These are phyloP conservation scores for Porcisia deanei DNA, from an alignment of 208 protist genomes.

Conservation along the genomic window DNA sequence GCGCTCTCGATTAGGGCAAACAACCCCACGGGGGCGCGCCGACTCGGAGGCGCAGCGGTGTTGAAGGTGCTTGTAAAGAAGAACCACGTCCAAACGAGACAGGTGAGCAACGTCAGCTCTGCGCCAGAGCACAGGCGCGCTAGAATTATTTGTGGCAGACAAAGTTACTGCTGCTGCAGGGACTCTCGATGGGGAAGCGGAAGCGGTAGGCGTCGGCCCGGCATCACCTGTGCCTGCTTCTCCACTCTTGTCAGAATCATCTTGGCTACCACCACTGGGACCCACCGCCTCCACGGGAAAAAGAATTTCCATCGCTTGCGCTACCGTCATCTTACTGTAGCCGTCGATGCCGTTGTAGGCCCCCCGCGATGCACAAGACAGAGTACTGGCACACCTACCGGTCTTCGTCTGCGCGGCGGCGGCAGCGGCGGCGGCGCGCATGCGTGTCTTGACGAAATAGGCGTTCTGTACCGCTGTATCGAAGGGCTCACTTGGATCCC, in stretches of 20 bases:
- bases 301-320: slow-evolving; percentile 22
- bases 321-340: slow-evolving; percentile 17
- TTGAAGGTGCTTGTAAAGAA: slow-evolving; percentile 78
- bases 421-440: neutral
- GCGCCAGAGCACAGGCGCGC: slow-evolving; percentile 12
- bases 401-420: neutral
- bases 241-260: neutral
- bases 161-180: neutral
- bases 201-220: neutral
- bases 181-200: neutral
- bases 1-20: slow-evolving; percentile 73
- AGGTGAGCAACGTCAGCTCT: slow-evolving; percentile 48
- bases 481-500: neutral
- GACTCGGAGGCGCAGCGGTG: slow-evolving; percentile 56
- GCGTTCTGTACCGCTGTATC: slow-evolving; percentile 6
- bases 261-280: neutral
- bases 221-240: neutral
- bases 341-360: neutral
- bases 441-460: neutral
- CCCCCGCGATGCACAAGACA: neutral
- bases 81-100: slow-evolving; percentile 67
- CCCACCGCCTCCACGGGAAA: slow-evolving; percentile 16
- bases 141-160: neutral
- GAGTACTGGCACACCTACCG: neutral
- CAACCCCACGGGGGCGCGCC: slow-evolving; percentile 60